Evolutionary conservation across 345 rosid genomes (phyloP).

Genomic region (Salix suchowensis): DNA sequence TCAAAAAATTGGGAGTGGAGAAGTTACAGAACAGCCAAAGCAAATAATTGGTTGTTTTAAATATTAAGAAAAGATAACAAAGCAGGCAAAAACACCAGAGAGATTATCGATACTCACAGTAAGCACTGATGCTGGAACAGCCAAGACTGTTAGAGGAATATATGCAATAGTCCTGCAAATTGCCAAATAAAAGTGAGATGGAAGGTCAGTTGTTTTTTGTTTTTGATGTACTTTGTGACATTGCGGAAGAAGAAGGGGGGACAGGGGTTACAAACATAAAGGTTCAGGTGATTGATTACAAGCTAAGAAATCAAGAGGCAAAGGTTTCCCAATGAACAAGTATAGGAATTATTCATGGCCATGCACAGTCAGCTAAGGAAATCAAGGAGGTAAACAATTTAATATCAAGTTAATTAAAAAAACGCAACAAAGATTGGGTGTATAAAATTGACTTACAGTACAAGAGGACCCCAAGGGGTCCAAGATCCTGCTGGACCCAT

Average conservation of each 20-base stretch:
- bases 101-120: conserved; percentile 52
- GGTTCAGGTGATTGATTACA: neutral
- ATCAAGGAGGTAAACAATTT: neutral
- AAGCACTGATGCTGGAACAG: conserved; percentile 97
- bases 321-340: neutral
- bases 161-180: conserved; percentile 84
- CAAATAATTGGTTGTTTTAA: neutral
- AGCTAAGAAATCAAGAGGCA: neutral
- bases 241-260: too few relatives aligned
- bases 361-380: neutral
- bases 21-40: neutral
- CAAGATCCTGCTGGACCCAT: conserved; percentile 95
- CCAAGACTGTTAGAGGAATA: conserved; percentile 90
- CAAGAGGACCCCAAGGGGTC: conserved; percentile 98
- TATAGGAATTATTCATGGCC: neutral
- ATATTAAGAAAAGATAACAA: neutral
- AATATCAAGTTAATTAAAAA: neutral
- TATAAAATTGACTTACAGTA: conserved; percentile 53
- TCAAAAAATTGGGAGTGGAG: neutral
- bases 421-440: neutral
- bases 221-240: neutral
- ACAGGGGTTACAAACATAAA: neutral
- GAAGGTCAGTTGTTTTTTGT: neutral
- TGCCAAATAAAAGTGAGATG: neutral
- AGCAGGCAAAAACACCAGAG: conserved; percentile 1